A percentile compares a stretch with the other conserved stretches of the same genome.
Evolutionary conservation across 106 monocot genomes (phyloP).

Genomic region (Acorus gramineus): DNA sequence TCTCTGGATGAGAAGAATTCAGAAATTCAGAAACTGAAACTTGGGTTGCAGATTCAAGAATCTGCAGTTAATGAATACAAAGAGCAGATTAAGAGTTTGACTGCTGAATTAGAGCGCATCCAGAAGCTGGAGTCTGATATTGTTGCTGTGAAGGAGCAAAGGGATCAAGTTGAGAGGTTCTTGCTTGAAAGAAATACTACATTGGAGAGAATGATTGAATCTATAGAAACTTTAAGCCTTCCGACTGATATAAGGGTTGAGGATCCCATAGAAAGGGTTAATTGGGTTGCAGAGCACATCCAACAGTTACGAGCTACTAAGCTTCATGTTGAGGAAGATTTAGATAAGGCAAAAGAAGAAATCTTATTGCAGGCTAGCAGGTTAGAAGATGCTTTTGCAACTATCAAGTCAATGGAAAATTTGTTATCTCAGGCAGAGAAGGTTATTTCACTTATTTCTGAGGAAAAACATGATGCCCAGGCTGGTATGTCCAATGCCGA

Average conservation of each 20-base stretch:
- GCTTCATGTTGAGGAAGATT: conserved; percentile 27
- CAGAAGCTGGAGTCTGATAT: conserved; percentile 51
- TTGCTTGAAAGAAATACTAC: conserved; percentile 39
- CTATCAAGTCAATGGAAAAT: conserved; percentile 43
- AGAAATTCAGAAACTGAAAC: conserved; percentile 66
- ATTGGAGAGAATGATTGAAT: conserved; percentile 31
- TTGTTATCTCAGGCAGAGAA: conserved; percentile 34
- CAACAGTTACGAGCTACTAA: conserved; percentile 29
- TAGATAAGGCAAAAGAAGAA: conserved; percentile 47
- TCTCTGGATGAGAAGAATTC: conserved; percentile 63
- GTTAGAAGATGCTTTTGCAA: conserved; percentile 33
- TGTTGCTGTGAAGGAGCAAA: conserved; percentile 38
- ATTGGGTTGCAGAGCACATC: conserved; percentile 37
- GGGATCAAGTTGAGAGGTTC: conserved; percentile 25
- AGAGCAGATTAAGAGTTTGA: conserved; percentile 41
- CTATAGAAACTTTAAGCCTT: conserved; percentile 35
- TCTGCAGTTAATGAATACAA: conserved; percentile 33
- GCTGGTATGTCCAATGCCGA: conserved; percentile 24
- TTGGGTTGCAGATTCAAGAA: conserved; percentile 42
- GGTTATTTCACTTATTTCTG: conserved; percentile 15
- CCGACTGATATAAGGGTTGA: conserved; percentile 36
- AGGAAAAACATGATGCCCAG: conserved; percentile 52
- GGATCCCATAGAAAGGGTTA: conserved; percentile 46
- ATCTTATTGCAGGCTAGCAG: conserved; percentile 18
- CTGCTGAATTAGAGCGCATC: conserved; percentile 26